phyloP scores from a whole-genome alignment of 2,329 filamentous ascomycete genomes.

The Botryotinia convoluta region DNA sequence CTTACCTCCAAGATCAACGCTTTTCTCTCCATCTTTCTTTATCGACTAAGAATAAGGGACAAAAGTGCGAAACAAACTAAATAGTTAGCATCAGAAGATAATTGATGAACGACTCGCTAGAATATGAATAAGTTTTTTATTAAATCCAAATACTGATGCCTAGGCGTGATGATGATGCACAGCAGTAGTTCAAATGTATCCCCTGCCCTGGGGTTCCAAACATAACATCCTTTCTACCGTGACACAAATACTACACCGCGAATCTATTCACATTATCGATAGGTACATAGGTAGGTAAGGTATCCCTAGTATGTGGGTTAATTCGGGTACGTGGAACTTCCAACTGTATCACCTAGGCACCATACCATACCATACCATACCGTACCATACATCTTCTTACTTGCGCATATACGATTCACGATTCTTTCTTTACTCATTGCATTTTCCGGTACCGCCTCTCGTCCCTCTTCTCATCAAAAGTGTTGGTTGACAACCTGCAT shows the following conservation, averaged over 20 bases:
- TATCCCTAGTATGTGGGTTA: neutral
- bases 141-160: neutral
- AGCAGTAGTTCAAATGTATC: neutral
- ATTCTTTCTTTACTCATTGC: neutral
- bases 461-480: neutral
- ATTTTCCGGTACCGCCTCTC: neutral
- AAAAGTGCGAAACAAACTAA: neutral
- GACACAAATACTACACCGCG: neutral
- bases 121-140: too few relatives aligned
- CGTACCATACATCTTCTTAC: neutral
- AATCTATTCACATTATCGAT: neutral
- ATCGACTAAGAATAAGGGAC: neutral
- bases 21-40: neutral
- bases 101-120: neutral
- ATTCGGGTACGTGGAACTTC: constrained; percentile 6
- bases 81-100: neutral
- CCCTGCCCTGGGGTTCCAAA: neutral
- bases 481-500: neutral
- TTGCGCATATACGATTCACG: constrained; percentile 6
- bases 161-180: constrained; percentile 3
- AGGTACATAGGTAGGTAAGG: neutral
- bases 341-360: neutral
- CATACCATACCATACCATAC: too few relatives aligned
- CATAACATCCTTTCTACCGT: neutral
- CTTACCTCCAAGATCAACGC: neutral